Evolutionary conservation across 2,329 filamentous ascomycete genomes (phyloP), one percentile per base, ranked within the genome.

Genomic region (Huntiella bhutanensis): DNA sequence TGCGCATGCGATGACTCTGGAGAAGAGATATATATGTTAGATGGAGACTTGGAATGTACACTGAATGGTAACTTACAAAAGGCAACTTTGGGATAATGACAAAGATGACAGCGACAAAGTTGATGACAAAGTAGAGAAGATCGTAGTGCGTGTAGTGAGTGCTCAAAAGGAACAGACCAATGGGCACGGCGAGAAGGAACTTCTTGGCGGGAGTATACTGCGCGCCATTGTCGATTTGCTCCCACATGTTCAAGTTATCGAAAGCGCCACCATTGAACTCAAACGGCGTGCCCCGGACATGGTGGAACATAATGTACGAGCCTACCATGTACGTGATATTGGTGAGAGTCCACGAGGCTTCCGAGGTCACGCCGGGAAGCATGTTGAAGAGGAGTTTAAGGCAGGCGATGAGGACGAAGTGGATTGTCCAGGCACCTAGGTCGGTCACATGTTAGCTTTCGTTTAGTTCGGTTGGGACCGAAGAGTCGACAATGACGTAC

Each of bases 241-340:
- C 91, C 91, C 91, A 98, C 91, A 98, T 96, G 68, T 96, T 98
- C 59, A 98, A 73, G 63, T 98, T 96, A 70, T 98, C 91, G 64
- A 96, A 98, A 55, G 91, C 91, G 50, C 91, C 91, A 48, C 84
- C 81, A 60, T 98, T 98, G 73, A 98, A 98, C 63, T 98, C 91
- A 60, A 98, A 98, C 4, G 91, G 91, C 41, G 96, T 85, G 55
- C 91, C 91, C 59, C 88, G 85, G 55, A 98, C 91, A 71, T 85
- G 94, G 66, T 98, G 91, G 66, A 98, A 98, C 91, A 98, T 98
- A 63, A 98, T 76, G 64, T 96, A 98, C 37, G 88, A 95, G 57
- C 86, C 87, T 58, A 91, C 82, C 87, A 96, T 96, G 72, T 98
- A 98, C 44, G 86, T 86, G 63, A 96, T 93, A 65, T 98, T 98